Conservation (phyloP, 176 grass and related monocot genomes). For the Rhipidocladum racemiflorum region DNA sequence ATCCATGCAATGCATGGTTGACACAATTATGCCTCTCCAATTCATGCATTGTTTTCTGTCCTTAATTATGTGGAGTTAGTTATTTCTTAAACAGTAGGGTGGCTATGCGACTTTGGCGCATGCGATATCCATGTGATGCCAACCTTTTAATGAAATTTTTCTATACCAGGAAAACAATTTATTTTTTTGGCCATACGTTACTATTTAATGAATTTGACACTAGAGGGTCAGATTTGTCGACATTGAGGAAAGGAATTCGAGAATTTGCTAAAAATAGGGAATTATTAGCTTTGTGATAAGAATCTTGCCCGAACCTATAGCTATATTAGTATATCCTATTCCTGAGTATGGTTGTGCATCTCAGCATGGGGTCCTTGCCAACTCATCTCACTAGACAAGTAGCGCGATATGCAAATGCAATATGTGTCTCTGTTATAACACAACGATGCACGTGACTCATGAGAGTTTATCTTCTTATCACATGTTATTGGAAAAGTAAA, state of each 20-base stretch:
- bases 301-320: too few species aligned
- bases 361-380: background rate
- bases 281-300: too few species aligned
- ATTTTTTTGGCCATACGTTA: background rate
- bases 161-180: background rate
- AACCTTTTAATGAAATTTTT: too few species aligned
- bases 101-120: background rate
- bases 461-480: too few species aligned
- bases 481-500: too few species aligned
- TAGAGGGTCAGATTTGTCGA: background rate
- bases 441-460: too few species aligned
- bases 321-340: background rate
- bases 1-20: too few species aligned
- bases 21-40: too few species aligned
- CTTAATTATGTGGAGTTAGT: too few species aligned
- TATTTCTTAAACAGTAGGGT: too few species aligned
- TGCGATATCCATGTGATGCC: background rate
- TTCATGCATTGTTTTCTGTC: too few species aligned
- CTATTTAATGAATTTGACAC: background rate
- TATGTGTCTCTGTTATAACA: too few species aligned
- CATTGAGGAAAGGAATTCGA: background rate
- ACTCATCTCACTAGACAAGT: background rate
- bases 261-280: background rate
- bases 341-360: background rate
- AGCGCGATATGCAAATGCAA: background rate